Evolutionary conservation across 768 basidiomycete species (phyloP).

Genomic region (Leccinum fibrillosum): DNA sequence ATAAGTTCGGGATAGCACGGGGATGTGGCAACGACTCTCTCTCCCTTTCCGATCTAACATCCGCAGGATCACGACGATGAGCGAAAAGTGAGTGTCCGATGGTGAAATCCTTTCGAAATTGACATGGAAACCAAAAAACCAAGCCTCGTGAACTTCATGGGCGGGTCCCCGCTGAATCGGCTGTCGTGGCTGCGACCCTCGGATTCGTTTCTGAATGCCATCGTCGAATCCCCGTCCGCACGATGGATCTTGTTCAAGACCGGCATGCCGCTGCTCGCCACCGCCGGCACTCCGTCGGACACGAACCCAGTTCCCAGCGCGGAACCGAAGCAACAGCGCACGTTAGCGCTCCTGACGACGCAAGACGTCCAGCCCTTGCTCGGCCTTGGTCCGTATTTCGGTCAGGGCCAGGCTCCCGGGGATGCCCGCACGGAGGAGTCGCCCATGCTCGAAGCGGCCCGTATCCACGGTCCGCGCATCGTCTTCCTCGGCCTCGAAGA

Average conservation of each 20-base stretch:
- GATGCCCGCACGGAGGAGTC: slow-evolving; percentile 24
- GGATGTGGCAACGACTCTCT: not conserved
- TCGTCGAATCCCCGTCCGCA: slow-evolving; percentile 56
- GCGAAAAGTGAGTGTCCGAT: slow-evolving; percentile 27
- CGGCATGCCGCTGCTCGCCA: slow-evolving; percentile 62
- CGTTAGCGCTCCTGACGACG: slow-evolving; percentile 56
- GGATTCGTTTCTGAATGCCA: slow-evolving; percentile 69
- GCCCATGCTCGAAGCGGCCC: slow-evolving; percentile 48
- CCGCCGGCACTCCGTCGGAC: slow-evolving; percentile 27
- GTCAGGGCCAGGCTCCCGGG: slow-evolving; percentile 55
- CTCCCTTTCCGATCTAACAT: not conserved
- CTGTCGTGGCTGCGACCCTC: slow-evolving; percentile 80
- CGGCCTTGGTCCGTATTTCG: slow-evolving; percentile 66
- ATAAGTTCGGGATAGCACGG: not conserved
- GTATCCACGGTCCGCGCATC: slow-evolving; percentile 56
- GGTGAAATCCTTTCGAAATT: not conserved
- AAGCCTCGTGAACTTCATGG: slow-evolving; percentile 49
- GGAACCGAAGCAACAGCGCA: slow-evolving; percentile 12
- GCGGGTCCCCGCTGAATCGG: slow-evolving; percentile 73
- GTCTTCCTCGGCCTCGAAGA: slow-evolving; percentile 84
- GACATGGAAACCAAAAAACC: not conserved
- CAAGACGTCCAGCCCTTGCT: slow-evolving; percentile 62
- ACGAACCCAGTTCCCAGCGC: not conserved
- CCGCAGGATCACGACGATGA: slow-evolving; percentile 22
- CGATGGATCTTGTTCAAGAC: slow-evolving; percentile 78